phyloP scores from a whole-genome alignment of 345 rosid genomes.

The Eucalyptus grandis region DNA sequence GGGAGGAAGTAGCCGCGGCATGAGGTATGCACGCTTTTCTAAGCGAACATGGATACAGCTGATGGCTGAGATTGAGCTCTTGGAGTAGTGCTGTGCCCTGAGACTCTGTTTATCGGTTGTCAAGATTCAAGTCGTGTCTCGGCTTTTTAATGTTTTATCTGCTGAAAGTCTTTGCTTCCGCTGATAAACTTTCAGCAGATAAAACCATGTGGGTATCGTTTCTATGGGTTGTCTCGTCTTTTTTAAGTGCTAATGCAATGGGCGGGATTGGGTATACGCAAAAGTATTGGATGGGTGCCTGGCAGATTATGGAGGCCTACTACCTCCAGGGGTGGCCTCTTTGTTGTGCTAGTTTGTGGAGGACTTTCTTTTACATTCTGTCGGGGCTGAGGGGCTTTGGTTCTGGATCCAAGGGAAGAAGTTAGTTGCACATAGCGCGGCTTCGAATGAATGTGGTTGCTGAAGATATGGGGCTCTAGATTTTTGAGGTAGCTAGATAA shows the following conservation, averaged over 20 bases:
- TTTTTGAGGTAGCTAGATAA: neutral
- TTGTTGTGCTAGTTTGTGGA: neutral
- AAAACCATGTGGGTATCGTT: neutral
- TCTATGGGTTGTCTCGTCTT: neutral
- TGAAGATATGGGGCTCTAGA: neutral
- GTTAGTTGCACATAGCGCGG: neutral
- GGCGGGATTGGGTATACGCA: neutral
- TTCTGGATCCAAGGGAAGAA: neutral
- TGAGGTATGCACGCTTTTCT: constrained; percentile 26
- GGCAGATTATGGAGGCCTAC: neutral
- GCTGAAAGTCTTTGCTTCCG: neutral
- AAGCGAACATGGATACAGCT: neutral
- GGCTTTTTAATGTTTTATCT: neutral
- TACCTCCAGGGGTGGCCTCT: neutral
- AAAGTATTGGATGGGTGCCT: neutral
- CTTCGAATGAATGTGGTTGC: neutral
- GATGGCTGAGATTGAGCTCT: neutral
- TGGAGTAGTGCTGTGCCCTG: neutral
- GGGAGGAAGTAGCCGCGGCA: constrained; percentile 96
- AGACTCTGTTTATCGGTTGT: neutral
- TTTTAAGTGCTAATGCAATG: neutral
- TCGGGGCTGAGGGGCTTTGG: neutral
- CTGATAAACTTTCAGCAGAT: neutral
- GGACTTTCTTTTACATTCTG: neutral
- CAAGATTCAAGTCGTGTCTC: neutral